Base-by-base conservation (phyloP, 768 basidiomycete species). In the Leccinum pellstonianum region DNA sequence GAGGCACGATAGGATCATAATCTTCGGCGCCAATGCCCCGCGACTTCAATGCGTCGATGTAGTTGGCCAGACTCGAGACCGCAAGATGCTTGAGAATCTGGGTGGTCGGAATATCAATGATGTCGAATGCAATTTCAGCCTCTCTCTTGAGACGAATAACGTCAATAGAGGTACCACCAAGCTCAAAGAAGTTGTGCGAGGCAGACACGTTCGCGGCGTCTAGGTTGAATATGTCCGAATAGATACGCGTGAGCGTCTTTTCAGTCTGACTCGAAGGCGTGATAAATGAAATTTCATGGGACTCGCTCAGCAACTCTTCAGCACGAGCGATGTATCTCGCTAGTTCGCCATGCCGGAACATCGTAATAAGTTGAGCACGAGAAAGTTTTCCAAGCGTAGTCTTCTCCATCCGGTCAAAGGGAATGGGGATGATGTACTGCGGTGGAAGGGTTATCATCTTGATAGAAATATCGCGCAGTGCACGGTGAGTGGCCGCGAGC, bases 1-100 rank as follows among this genome's bases (percentile, higher is more conserved):
- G 56, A 6, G 56, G 56, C 1, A 57, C 27, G n/a, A 57, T 57
- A 2, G 49, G 56, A n/a, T 57, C 56, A 17, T 57, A 57, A 7
- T 43, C 56, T 50, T 57, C 49, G 1, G 37, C 37, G 25, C 11
- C 31, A 7, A 35, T 14, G 12, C 19, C 25, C 37, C 31, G 38
- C 8, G 50, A 51, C 3, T 29, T 51, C 50, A 51, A 19, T 15
- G 29, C 25, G 17, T 51, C 50, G 23, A 51, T n/a, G 29, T 51
- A 51, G 7, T 31, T 51, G 27, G 50, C 50, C 12, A 51, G 27
- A 14, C 17, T 31, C 14, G 50, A 51, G 8, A 31, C 8, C 15
- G 17, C 17, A 11, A 27, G 29, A 27, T 51, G 50, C n/a, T 51
- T 51, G 15, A 51, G 17, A 10, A 51, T 33, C 27, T 51, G 50